Evolutionary conservation across 2,329 filamentous ascomycete genomes (phyloP).

Genomic region (Botrytis sinoallii): DNA sequence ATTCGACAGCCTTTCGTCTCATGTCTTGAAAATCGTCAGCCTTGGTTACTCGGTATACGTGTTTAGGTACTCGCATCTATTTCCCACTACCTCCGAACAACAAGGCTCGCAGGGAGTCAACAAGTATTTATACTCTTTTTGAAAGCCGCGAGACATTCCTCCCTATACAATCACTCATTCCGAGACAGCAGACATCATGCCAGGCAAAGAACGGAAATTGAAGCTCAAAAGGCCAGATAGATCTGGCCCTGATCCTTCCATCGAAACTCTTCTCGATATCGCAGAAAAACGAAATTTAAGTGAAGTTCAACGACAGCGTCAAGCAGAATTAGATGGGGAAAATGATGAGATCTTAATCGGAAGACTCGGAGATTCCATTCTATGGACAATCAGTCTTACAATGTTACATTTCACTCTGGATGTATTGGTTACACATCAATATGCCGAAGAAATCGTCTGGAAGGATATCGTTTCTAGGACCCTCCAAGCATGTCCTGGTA

Average conservation of each 20-base stretch:
- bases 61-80: background rate
- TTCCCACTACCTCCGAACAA: background rate
- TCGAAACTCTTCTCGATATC: constrained; percentile 70
- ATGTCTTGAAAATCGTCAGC: background rate
- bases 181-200: background rate
- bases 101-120: background rate
- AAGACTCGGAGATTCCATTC: constrained; percentile 46
- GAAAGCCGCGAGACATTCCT: background rate
- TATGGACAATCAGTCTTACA: constrained; percentile 61
- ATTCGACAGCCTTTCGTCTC: constrained; percentile 7
- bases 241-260: constrained; percentile 51
- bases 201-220: constrained; percentile 45
- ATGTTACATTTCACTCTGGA: constrained; percentile 77
- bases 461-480: constrained; percentile 49
- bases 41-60: background rate
- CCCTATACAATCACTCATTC: background rate
- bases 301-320: constrained; percentile 25
- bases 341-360: constrained; percentile 30
- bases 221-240: constrained; percentile 69
- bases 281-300: constrained; percentile 61
- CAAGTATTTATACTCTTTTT: background rate
- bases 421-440: constrained; percentile 76
- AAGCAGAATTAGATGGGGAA: constrained; percentile 32
- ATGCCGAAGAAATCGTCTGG: constrained; percentile 65
- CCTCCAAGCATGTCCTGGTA: constrained; percentile 52